Percentiles rank a stretch among this genome's conserved stretches.
These are phyloP conservation scores for Blastocystis sp. DNA, from an alignment of 352 stramenopile genomes.

Conservation along the genomic window DNA sequence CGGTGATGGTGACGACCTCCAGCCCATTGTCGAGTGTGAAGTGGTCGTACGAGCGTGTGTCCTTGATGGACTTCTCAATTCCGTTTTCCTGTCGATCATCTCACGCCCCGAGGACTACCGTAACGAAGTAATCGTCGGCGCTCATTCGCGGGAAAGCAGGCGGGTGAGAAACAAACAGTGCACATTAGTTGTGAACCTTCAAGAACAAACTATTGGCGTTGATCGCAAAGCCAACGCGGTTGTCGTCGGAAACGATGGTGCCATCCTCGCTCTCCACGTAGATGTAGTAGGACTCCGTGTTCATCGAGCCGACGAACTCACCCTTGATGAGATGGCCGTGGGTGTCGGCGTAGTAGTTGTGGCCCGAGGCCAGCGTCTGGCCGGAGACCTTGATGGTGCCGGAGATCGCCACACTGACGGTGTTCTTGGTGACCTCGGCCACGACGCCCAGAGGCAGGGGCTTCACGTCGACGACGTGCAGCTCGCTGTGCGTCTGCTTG, in stretches of 20 bases:
- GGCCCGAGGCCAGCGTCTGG: not conserved
- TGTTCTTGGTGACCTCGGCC: not conserved
- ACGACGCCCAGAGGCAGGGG: conserved; percentile 60
- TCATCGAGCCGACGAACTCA: conserved; percentile 65
- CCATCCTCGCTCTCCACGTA: conserved; percentile 63
- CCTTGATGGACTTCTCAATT: conserved; percentile 70
- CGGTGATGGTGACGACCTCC: conserved; percentile 71
- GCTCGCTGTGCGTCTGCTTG: not conserved
- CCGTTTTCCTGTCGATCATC: conserved; percentile 58
- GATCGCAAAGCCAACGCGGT: conserved; percentile 65
- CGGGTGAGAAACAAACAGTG: conserved; percentile 15
- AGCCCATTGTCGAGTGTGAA: conserved; percentile 72
- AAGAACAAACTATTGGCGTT: conserved; percentile 61
- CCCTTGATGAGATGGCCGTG: conserved; percentile 47
- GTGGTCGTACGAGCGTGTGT: conserved; percentile 70
- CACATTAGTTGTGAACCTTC: conserved; percentile 59
- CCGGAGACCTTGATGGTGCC: not conserved
- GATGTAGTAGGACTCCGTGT: conserved; percentile 55
- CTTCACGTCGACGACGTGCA: conserved; percentile 57
- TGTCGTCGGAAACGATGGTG: conserved; percentile 51
- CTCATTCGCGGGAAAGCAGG: not conserved
- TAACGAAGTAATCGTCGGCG: conserved; percentile 22
- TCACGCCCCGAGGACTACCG: not conserved
- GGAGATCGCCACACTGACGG: conserved; percentile 18
- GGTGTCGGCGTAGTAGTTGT: conserved; percentile 62